These are phyloP conservation scores for Parathielavia appendiculata DNA, from an alignment of 495 filamentous ascomycete species.

Conservation along the genomic window DNA sequence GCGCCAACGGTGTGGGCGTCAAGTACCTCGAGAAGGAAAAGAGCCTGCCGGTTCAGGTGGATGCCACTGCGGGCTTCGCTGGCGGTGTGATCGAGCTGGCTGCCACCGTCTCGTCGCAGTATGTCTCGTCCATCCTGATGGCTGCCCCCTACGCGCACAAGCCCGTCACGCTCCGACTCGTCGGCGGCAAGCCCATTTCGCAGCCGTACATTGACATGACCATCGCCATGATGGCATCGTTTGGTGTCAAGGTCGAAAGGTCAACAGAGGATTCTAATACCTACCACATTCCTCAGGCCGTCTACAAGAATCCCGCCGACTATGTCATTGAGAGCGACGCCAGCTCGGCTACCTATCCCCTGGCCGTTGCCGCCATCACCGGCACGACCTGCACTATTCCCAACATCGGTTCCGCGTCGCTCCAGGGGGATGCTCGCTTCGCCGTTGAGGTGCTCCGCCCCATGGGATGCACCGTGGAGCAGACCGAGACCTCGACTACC, in stretches of 20 bases:
- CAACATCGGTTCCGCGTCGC: constrained; percentile 85
- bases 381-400: constrained; percentile 93
- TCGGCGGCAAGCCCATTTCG: constrained; percentile 93
- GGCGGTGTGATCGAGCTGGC: constrained; percentile 88
- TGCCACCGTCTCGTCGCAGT: constrained; percentile 94
- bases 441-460: constrained; percentile 83
- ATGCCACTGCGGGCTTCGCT: constrained; percentile 78
- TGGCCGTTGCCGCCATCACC: constrained; percentile 90
- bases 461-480: constrained; percentile 90
- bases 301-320: constrained; percentile 76
- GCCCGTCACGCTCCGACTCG: constrained; percentile 80
- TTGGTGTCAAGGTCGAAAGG: constrained; percentile 71
- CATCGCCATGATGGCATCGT: constrained; percentile 91
- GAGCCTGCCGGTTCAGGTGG: constrained; percentile 78
- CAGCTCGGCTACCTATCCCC: constrained; percentile 93
- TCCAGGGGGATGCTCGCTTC: constrained; percentile 95
- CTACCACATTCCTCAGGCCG: constrained; percentile 85
- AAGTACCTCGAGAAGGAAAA: constrained; percentile 75
- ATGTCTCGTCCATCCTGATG: constrained; percentile 95
- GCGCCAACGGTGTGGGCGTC: constrained; percentile 73
- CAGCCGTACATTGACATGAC: constrained; percentile 99
- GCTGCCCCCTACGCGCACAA: constrained; percentile 94
- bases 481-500: constrained; percentile 81
- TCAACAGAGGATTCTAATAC: constrained; percentile 66
- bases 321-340: constrained; percentile 97